phyloP scores from a whole-genome alignment of 768 basidiomycete species.

The Lentinula sp. region DNA sequence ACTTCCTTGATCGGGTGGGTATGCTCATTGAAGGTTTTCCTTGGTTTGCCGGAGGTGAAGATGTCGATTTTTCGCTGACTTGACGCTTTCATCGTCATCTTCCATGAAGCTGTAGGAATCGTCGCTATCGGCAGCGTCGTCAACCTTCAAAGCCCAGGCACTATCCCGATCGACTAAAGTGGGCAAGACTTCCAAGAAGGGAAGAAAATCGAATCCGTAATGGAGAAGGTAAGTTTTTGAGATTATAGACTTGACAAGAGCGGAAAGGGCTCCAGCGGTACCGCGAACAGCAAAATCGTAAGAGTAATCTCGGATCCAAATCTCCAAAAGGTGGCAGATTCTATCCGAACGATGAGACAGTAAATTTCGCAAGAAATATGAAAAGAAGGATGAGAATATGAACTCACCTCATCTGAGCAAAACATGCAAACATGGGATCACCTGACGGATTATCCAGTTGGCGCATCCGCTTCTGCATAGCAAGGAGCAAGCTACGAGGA shows the following conservation, averaged over 20 bases:
- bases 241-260: constrained; percentile 73
- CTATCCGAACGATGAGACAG: constrained; percentile 28
- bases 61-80: constrained; percentile 9
- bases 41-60: constrained; percentile 16
- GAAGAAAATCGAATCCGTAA: constrained; percentile 78
- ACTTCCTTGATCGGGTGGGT: constrained; percentile 55
- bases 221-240: constrained; percentile 78
- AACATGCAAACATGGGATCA: constrained; percentile 83
- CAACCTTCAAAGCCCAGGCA: constrained; percentile 68
- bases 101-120: constrained; percentile 50
- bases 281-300: constrained; percentile 77
- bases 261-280: constrained; percentile 64
- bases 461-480: constrained; percentile 85
- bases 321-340: constrained; percentile 73
- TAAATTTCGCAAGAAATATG: neutral
- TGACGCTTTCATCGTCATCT: constrained; percentile 39
- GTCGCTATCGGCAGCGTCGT: constrained; percentile 51
- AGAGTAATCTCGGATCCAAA: constrained; percentile 73
- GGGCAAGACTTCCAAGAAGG: constrained; percentile 67
- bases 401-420: constrained; percentile 78
- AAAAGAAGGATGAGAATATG: constrained; percentile 5
- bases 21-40: constrained; percentile 14
- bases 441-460: constrained; percentile 64
- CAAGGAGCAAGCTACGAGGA: constrained; percentile 72
- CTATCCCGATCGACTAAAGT: constrained; percentile 61